A percentile compares a stretch with the other conserved stretches of the same genome.
phyloP scores from a whole-genome alignment of 176 grass and related monocot genomes.

The Paspalum notatum region DNA sequence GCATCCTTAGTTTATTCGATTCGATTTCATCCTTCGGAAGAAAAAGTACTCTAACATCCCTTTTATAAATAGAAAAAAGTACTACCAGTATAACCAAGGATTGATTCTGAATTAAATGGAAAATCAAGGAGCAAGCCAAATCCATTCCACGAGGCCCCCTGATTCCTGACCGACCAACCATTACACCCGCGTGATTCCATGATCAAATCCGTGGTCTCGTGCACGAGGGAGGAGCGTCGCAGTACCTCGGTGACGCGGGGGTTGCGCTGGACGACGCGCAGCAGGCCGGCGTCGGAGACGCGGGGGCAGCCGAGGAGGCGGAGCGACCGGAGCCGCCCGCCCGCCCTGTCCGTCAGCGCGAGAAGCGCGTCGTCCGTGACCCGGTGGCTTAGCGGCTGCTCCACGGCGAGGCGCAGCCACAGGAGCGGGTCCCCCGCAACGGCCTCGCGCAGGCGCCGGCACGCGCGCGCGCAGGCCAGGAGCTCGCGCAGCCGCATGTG shows the following conservation, averaged over 20 bases:
- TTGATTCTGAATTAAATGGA: neutral
- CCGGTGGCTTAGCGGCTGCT: constrained; percentile 40
- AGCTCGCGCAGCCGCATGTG: constrained; percentile 64
- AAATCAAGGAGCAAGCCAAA: neutral
- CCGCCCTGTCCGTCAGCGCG: constrained; percentile 40
- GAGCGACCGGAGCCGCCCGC: constrained; percentile 54
- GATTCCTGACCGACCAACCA: neutral
- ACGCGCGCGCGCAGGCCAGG: constrained; percentile 55
- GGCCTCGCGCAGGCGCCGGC: constrained; percentile 50
- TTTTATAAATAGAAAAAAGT: no score
- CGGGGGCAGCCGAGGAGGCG: constrained; percentile 59
- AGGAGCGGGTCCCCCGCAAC: constrained; percentile 57
- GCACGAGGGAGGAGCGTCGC: neutral
- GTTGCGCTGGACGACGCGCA: constrained; percentile 62
- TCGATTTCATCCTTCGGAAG: neutral
- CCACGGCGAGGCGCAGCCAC: constrained; percentile 53
- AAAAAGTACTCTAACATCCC: neutral
- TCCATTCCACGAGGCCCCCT: neutral
- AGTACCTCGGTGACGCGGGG: constrained; percentile 70
- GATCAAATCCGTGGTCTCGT: neutral
- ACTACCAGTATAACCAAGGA: neutral
- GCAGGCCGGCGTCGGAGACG: constrained; percentile 68
- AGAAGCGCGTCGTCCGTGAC: constrained; percentile 41
- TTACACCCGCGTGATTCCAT: neutral
- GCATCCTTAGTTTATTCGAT: neutral